A percentile compares a stretch with the other conserved stretches of the same genome.
Evolutionary conservation across 306 rosid genomes (phyloP).

Genomic region (Morella rubra): DNA sequence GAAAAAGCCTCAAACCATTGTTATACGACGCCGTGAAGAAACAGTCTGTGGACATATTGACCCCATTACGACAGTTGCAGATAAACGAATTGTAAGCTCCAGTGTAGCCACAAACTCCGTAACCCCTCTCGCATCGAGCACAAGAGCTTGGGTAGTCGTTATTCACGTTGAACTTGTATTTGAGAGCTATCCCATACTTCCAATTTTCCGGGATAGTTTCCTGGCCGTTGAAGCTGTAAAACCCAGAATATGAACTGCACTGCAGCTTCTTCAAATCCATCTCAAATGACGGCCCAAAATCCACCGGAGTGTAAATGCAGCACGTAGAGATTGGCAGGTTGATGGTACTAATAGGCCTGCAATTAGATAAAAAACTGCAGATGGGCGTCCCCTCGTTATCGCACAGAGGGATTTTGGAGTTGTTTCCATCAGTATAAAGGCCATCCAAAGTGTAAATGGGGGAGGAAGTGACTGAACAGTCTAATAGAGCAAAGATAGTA

Average conservation of each 20-base stretch:
- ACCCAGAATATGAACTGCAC: conserved; percentile 74
- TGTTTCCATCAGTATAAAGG: conserved; percentile 30
- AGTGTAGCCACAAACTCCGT: conserved; percentile 62
- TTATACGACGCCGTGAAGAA: conserved; percentile 49
- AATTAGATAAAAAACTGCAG: conserved; percentile 63
- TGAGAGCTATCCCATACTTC: conserved; percentile 81
- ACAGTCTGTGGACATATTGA: conserved; percentile 64
- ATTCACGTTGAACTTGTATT: conserved; percentile 68
- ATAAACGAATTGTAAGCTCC: conserved; percentile 50
- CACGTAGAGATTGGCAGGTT: conserved; percentile 68
- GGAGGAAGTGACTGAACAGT: conserved; percentile 57
- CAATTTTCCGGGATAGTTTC: conserved; percentile 68
- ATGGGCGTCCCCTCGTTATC: conserved; percentile 56
- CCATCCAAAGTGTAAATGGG: conserved; percentile 41
- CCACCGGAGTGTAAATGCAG: conserved; percentile 78
- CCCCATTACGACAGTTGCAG: conserved; percentile 77
- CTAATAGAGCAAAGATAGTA: conserved; percentile 63
- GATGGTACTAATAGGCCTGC: conserved; percentile 57
- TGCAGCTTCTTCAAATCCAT: conserved; percentile 82
- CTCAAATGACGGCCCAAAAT: conserved; percentile 75
- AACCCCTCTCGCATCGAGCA: conserved; percentile 58
- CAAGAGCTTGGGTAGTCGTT: conserved; percentile 75
- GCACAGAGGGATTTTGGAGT: conserved; percentile 48
- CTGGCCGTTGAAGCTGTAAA: conserved; percentile 68
- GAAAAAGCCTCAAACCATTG: conserved; percentile 38